Evolutionary conservation across 2,329 filamentous ascomycete species (phyloP).

Genomic region (Nigrospora sphaerica): DNA sequence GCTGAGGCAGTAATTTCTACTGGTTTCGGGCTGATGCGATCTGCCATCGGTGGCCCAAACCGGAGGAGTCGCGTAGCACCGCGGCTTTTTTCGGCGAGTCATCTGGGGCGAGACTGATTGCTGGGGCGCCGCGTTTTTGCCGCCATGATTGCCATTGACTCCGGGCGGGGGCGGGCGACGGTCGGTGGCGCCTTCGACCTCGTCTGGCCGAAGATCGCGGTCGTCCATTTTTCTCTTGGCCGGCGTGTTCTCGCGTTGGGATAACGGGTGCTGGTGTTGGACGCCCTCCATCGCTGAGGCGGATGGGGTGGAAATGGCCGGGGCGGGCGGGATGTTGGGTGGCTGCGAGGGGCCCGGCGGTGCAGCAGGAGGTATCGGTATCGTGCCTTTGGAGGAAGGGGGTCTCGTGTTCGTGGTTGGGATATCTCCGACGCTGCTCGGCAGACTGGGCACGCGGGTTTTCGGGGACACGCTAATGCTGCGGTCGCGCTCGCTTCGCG

Average conservation of each 20-base stretch:
- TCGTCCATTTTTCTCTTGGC: conserved; percentile 43
- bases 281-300: conserved; percentile 7
- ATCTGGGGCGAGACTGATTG: conserved; percentile 24
- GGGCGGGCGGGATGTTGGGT: not conserved
- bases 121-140: conserved; percentile 7
- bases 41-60: not conserved
- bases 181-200: conserved; percentile 37
- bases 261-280: conserved; percentile 14
- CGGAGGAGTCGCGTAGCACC: not conserved
- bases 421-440: conserved; percentile 11
- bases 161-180: conserved; percentile 41
- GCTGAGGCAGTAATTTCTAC: not conserved
- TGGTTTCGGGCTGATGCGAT: not conserved
- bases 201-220: conserved; percentile 39
- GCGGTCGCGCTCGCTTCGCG: conserved; percentile 56
- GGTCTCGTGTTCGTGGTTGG: not conserved
- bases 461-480: conserved; percentile 75
- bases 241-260: conserved; percentile 26
- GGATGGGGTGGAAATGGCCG: conserved; percentile 1
- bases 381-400: not conserved
- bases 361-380: not conserved
- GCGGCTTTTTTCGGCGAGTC: conserved; percentile 29
- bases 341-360: not conserved
- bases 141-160: conserved; percentile 32
- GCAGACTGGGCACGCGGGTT: conserved; percentile 51